Evolutionary conservation across 2,329 filamentous ascomycete genomes (phyloP).

Genomic region (Talaromyces sp.): DNA sequence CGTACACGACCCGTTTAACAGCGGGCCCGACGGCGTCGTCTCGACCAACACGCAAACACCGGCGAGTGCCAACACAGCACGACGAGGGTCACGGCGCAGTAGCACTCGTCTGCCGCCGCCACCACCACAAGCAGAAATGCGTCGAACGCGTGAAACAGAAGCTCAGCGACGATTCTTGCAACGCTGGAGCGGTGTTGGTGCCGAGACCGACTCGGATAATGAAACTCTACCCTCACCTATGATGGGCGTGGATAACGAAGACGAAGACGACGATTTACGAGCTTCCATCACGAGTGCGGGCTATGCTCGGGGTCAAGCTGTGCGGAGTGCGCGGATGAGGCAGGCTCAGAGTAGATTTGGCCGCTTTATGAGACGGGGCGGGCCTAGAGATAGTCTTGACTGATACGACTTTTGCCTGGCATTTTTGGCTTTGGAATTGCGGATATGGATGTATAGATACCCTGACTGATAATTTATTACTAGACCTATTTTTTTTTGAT

Average conservation of each 20-base stretch:
- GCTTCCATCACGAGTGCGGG: conserved; percentile 30
- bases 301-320: not conserved
- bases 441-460: conserved; percentile 6
- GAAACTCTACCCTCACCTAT: not conserved
- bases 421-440: not conserved
- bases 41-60: conserved; percentile 29
- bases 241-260: conserved; percentile 25
- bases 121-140: conserved; percentile 24
- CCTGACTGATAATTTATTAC: not conserved
- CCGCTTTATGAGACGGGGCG: conserved; percentile 42
- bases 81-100: conserved; percentile 16
- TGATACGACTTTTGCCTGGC: conserved; percentile 15
- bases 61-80: conserved; percentile 24
- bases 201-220: conserved; percentile 21
- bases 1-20: conserved; percentile 29
- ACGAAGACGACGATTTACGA: conserved; percentile 35
- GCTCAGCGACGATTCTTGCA: conserved; percentile 39
- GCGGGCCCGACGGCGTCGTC: conserved; percentile 6
- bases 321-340: conserved; percentile 17
- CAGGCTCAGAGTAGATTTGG: conserved; percentile 32
- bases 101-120: conserved; percentile 24
- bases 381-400: conserved; percentile 53
- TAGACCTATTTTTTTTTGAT: not conserved
- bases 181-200: conserved; percentile 37
- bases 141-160: conserved; percentile 33